Percentiles rank a stretch among this genome's conserved stretches.
These are phyloP conservation scores for Lentinula raphanica DNA, from an alignment of 768 basidiomycete species.

Conservation along the genomic window DNA sequence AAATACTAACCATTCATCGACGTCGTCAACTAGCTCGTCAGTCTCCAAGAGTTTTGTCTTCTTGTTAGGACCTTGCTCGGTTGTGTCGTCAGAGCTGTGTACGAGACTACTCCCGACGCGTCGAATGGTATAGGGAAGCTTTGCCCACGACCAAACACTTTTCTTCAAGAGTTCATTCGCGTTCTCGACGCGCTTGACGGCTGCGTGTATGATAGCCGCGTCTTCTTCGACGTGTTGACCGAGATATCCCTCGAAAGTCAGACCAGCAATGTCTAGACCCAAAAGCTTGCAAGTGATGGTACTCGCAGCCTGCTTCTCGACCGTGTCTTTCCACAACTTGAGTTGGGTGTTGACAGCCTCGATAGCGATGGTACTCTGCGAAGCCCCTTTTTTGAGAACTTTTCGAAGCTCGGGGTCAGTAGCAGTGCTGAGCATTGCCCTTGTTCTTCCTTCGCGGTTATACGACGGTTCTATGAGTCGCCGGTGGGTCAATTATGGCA, in stretches of 20 bases:
- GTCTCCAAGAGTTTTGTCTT: slow-evolving; percentile 9
- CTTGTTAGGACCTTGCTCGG: slow-evolving; percentile 5
- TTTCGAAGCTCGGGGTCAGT: not conserved
- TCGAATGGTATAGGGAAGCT: not conserved
- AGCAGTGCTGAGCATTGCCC: slow-evolving; percentile 5
- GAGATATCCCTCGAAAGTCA: not conserved
- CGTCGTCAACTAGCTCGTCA: slow-evolving; percentile 11
- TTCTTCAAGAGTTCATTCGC: not conserved
- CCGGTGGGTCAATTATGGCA: not conserved
- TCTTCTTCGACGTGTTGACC: not conserved
- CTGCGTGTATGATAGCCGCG: not conserved
- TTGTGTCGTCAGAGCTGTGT: not conserved
- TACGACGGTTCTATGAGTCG: not conserved
- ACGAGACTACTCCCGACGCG: slow-evolving; percentile 2
- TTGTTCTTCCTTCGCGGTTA: not conserved
- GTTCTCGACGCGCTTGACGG: not conserved
- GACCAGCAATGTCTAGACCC: not conserved
- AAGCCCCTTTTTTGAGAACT: not conserved
- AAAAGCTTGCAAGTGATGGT: not conserved
- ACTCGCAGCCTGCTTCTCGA: not conserved
- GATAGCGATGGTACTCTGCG: not conserved
- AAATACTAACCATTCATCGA: slow-evolving; percentile 14
- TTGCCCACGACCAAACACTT: not conserved
- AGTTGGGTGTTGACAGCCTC: not conserved
- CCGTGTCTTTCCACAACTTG: not conserved